These are phyloP conservation scores for Pigoraptor vietnamica DNA, from an alignment of 78 protist species.

Conservation along the genomic window DNA sequence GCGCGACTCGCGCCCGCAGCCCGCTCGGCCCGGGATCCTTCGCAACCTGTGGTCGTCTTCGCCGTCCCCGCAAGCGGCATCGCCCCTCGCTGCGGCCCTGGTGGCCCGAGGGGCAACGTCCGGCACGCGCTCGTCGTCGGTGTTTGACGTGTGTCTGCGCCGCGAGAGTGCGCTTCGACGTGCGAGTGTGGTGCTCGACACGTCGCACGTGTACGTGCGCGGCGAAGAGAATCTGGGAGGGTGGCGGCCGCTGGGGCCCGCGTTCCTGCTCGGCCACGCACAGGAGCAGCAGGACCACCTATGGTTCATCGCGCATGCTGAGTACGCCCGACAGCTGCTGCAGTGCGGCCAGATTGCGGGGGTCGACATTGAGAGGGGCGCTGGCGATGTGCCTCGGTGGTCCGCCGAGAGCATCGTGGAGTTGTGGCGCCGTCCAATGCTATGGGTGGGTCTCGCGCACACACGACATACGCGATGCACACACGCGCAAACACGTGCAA, in stretches of 20 bases:
- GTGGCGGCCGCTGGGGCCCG: neutral
- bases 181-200: neutral
- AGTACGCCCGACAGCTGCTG: neutral
- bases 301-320: neutral
- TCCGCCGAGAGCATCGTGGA: too few species aligned
- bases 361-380: neutral
- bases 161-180: neutral
- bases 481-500: too few species aligned
- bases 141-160: neutral
- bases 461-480: too few species aligned
- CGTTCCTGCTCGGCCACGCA: neutral
- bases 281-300: neutral
- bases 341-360: neutral
- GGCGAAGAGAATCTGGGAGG: neutral
- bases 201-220: neutral
- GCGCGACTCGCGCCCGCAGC: neutral
- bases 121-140: neutral
- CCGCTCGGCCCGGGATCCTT: neutral
- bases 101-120: neutral
- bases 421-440: neutral
- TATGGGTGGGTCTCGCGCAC: neutral
- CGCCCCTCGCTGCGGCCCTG: neutral
- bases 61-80: neutral
- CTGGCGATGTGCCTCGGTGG: neutral
- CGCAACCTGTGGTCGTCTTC: neutral